A percentile compares a stretch with the other conserved stretches of the same genome.
phyloP scores from a whole-genome alignment of 2,329 filamentous ascomycete genomes.

The Xylariaceae sp. region DNA sequence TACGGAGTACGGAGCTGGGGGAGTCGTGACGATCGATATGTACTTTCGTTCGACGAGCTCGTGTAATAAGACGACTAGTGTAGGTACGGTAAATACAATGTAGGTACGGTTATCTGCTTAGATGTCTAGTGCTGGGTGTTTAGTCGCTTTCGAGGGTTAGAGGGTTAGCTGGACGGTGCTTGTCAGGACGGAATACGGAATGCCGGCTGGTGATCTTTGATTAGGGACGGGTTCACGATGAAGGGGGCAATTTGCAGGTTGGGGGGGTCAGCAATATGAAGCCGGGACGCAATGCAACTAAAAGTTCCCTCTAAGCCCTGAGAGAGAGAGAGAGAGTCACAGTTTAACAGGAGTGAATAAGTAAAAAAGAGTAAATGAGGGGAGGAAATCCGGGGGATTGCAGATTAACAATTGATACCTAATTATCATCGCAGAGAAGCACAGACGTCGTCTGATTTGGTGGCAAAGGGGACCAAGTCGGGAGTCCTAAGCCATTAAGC shows the following conservation, averaged over 20 bases:
- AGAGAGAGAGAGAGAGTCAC: neutral
- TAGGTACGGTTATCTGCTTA: too few relatives aligned
- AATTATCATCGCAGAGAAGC: constrained; percentile 2
- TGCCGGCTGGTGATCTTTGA: too few relatives aligned
- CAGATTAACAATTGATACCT: constrained; percentile 11
- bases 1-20: too few relatives aligned
- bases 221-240: neutral
- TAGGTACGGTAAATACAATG: too few relatives aligned
- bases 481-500: neutral
- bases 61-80: too few relatives aligned
- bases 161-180: too few relatives aligned
- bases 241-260: neutral
- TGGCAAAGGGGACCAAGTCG: constrained; percentile 3
- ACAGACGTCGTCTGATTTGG: constrained; percentile 20
- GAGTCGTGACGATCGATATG: too few relatives aligned
- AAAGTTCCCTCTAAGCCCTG: neutral
- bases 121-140: too few relatives aligned
- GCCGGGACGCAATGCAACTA: neutral
- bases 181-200: too few relatives aligned
- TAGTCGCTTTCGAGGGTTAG: too few relatives aligned
- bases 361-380: neutral
- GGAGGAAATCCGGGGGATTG: constrained; percentile 18
- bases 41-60: too few relatives aligned
- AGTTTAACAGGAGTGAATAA: neutral
- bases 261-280: neutral